phyloP scores from a whole-genome alignment of 345 rosid genomes.

The Populus euphratica region DNA sequence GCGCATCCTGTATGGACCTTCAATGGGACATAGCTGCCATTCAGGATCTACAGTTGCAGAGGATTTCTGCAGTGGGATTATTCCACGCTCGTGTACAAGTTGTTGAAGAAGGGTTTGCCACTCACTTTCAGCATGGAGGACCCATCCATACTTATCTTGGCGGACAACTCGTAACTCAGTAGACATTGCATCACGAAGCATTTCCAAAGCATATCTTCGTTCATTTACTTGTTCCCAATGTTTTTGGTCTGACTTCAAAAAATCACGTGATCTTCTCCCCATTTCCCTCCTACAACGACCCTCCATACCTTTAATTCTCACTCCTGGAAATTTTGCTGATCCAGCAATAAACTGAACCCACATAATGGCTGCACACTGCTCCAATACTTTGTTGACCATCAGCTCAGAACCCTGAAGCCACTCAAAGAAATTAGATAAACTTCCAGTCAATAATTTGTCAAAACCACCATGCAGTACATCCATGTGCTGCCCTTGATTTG shows the following conservation, averaged over 20 bases:
- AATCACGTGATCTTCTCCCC: conserved; percentile 84
- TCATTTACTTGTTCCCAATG: conserved; percentile 97
- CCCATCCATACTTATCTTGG: conserved; percentile 99
- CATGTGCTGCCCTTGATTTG: conserved; percentile 70
- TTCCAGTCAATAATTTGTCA: conserved; percentile 86
- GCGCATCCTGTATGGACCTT: conserved; percentile 99
- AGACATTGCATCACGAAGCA: conserved; percentile 93
- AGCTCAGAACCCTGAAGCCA: conserved; percentile 86
- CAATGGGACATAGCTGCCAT: conserved; percentile 99
- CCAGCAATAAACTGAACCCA: conserved; percentile 95
- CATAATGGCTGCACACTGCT: conserved; percentile 94
- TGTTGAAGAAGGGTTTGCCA: conserved; percentile 98
- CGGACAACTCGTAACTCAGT: conserved; percentile 98
- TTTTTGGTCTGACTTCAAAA: conserved; percentile 67
- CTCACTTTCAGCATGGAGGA: conserved; percentile 98
- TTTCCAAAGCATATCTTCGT: conserved; percentile 90
- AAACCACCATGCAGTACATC: conserved; percentile 95
- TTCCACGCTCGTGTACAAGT: conserved; percentile 95
- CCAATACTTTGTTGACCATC: conserved; percentile 75
- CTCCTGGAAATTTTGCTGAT: conserved; percentile 92
- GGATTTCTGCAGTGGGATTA: conserved; percentile 75
- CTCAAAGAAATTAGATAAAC: conserved; percentile 63
- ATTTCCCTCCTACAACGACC: conserved; percentile 90
- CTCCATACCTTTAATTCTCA: conserved; percentile 88
- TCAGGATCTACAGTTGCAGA: conserved; percentile 60